Evolutionary conservation across 2,329 filamentous ascomycete species (phyloP), one percentile per base, ranked within the genome.

Genomic region (Hypoxylon rubiginosum): DNA sequence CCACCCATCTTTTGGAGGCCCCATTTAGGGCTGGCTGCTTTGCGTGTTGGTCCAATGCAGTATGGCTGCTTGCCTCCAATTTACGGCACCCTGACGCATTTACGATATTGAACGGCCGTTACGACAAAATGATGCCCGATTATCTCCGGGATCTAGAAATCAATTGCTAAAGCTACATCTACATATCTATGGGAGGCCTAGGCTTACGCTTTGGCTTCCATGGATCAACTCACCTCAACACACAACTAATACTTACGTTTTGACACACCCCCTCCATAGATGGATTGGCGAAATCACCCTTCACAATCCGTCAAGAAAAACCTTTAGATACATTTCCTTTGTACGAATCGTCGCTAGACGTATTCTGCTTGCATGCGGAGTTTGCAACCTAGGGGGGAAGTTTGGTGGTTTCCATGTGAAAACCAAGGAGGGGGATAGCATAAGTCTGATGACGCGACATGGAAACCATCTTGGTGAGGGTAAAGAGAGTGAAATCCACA

Each of bases 251-350:
- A 51, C 62, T 60, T 49, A 60, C 21, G 36, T 46, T 43, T 15
- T 3, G 28, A 21, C n/a, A 41, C 34, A 34, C 53, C 58, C 39
- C 51, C 28, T 8, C 19, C 26, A 51, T 50, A 45, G 32, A 57
- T 32, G 45, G 61, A 43, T 43, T 48, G 34, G 19, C 53, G 54
- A 8, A 45, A 19, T n/a, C 50, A 61, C 19, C 24, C 41, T n/a
- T 21, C 36, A n/a, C 50, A 30, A 49, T 43, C 36, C 45, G 36
- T 41, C 62, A 55, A 67, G n/a, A 53, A 69, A 62, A 50, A 26
- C 19, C 61, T 61, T 45, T 68, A 66, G 46, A 67, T 68, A 64
- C 46, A 67, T 70, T 70, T 70, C 67, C 67, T 70, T 68, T 70
- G 67, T 70, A 41, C 52, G 30, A 60, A 52, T 34, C 64, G 61